Conservation (phyloP, 768 basidiomycete genomes). For the Russula brevipes region DNA sequence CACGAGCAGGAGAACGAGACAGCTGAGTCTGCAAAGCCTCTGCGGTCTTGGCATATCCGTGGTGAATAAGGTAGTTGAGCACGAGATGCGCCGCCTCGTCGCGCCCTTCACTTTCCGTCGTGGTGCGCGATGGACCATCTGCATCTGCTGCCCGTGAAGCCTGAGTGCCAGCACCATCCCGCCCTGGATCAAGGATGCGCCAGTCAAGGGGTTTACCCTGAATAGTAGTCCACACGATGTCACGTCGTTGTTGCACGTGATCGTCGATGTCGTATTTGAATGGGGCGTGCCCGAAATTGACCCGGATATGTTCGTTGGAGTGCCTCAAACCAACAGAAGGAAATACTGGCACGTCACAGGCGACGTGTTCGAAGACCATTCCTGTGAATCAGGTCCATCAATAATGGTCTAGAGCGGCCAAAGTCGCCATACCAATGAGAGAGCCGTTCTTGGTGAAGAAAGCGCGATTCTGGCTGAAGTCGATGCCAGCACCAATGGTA, state of each 20-base stretch:
- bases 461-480: slow-evolving; percentile 71
- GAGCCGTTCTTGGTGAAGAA: slow-evolving; percentile 91
- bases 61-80: slow-evolving; percentile 73
- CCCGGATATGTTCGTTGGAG: slow-evolving; percentile 66
- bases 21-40: slow-evolving; percentile 56
- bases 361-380: slow-evolving; percentile 65
- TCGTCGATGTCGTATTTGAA: slow-evolving; percentile 91
- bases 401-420: slow-evolving; percentile 9
- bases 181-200: slow-evolving; percentile 31
- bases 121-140: slow-evolving; percentile 41
- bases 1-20: slow-evolving; percentile 8
- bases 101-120: slow-evolving; percentile 36
- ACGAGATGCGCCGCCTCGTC: slow-evolving; percentile 61
- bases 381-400: slow-evolving; percentile 38
- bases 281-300: slow-evolving; percentile 82
- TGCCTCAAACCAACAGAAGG: slow-evolving; percentile 89
- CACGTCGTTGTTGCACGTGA: slow-evolving; percentile 68
- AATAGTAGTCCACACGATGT: slow-evolving; percentile 62
- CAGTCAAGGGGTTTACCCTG: slow-evolving; percentile 51
- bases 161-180: neutral
- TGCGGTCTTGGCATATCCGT: slow-evolving; percentile 74
- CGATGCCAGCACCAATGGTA: slow-evolving; percentile 86
- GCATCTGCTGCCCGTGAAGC: slow-evolving; percentile 28
- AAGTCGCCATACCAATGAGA: slow-evolving; percentile 48
- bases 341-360: slow-evolving; percentile 61